Conservation (phyloP, 208 protist genomes). For the Trypanosoma brucei region DNA sequence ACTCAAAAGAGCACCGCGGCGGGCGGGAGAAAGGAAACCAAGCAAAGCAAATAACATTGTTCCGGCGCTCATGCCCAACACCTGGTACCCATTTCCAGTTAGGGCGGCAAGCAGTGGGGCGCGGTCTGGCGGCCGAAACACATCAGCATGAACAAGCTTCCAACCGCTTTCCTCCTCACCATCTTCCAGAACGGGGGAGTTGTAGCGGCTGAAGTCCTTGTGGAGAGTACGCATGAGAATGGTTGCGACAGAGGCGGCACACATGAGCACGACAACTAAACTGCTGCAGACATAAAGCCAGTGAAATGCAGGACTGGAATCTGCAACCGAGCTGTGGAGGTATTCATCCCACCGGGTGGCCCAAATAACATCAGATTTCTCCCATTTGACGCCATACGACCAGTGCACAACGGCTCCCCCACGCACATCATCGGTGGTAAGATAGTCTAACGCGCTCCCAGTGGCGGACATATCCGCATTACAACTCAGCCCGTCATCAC, state of each 20-base stretch:
- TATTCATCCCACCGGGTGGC: slow-evolving; percentile 97
- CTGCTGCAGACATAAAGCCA: slow-evolving; percentile 95
- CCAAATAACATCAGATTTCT: slow-evolving; percentile 82
- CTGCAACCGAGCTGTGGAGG: slow-evolving; percentile 74
- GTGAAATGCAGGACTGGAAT: slow-evolving; percentile 72
- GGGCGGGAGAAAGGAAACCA: slow-evolving; percentile 94
- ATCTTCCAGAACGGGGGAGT: slow-evolving; percentile 46
- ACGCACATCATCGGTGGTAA: slow-evolving; percentile 34
- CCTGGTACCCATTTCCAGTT: slow-evolving; percentile 93
- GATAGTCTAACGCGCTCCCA: not conserved
- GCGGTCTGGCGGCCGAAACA: slow-evolving; percentile 91
- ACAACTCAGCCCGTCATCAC: slow-evolving; percentile 18
- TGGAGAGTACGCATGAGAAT: slow-evolving; percentile 95
- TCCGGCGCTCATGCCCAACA: slow-evolving; percentile 80
- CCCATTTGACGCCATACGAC: slow-evolving; percentile 88
- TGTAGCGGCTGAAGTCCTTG: slow-evolving; percentile 95
- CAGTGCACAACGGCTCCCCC: slow-evolving; percentile 37
- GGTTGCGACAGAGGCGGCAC: slow-evolving; percentile 85
- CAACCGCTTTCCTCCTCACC: slow-evolving; percentile 89
- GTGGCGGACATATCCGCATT: not conserved
- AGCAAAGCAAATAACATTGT: slow-evolving; percentile 91
- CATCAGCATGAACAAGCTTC: slow-evolving; percentile 97
- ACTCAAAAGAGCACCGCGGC: slow-evolving; percentile 89
- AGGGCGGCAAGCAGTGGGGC: slow-evolving; percentile 85
- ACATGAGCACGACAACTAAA: slow-evolving; percentile 92